Base-by-base conservation (phyloP, 345 rosid genomes). In the Zanthoxylum bungeanum region DNA sequence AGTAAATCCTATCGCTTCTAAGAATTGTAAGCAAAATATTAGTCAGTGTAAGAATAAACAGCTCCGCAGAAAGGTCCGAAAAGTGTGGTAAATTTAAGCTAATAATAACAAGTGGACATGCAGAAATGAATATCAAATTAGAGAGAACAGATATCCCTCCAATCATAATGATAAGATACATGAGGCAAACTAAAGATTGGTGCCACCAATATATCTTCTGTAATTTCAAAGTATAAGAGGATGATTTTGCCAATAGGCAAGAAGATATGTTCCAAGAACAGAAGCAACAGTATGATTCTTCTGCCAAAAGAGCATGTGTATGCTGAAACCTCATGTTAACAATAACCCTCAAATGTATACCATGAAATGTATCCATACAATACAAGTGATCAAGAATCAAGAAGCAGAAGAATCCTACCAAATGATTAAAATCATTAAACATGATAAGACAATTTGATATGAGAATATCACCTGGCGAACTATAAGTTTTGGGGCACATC, bases 401-500 rank as follows among this genome's bases (percentile, higher is more conserved):
- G 40, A 49, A 30, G 40, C n/a, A 47, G 5, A 28, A 4, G 17
- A 31, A n/a, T 49, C 25, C 55, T 12, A 40, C 67, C 19, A 24
- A 40, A 27, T 14, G 22, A 63, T 27, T 14, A 8, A 63, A 37
- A 42, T 51, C 47, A 44, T 47, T 4, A 4, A 9, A 12, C 40
- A 65, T 30, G 12, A 33, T 5, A 33, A 19, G n/a, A 30, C 28
- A 66, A 49, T 19, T 22, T 4, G 34, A 44, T 24, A 67, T 37
- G 50, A 57, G 40, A 6, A 9, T 9, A 76, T 58, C 63, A 96
- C 99, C 97, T 96, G 99, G 33, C 84, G 89, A 73, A 96, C 99
- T 50, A 81, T 81, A 73, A 96, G 97, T 79, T 86, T 84, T 10
- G 95, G 84, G 52, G 97, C 96, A 85, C 99, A 96, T n/a, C 89